A percentile compares a stretch with the other conserved stretches of the same genome.
Evolutionary conservation across 257 asterid genomes (phyloP).

Genomic region (Salvia miltiorrhiza): DNA sequence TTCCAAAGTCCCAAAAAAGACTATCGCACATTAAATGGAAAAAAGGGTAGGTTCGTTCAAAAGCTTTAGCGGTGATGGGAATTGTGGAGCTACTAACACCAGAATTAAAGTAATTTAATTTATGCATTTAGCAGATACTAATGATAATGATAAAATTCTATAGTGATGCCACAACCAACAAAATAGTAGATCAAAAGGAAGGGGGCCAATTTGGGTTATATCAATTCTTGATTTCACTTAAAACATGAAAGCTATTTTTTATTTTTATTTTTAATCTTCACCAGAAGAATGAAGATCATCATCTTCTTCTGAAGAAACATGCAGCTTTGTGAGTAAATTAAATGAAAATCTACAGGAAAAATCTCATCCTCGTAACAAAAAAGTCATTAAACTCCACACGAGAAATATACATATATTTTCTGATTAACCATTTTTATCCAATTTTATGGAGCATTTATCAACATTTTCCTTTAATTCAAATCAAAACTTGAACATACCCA

Average conservation of each 20-base stretch:
- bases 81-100: background rate
- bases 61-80: background rate
- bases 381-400: background rate
- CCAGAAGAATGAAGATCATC: background rate
- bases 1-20: constrained; percentile 23
- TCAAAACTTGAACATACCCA: constrained; percentile 9
- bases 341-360: background rate
- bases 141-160: background rate
- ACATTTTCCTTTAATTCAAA: background rate
- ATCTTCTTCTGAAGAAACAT: background rate
- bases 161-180: background rate
- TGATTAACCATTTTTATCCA: background rate
- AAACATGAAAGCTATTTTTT: background rate
- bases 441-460: background rate
- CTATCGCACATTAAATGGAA: background rate
- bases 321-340: background rate
- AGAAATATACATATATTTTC: background rate
- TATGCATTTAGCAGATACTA: background rate
- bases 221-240: background rate
- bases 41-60: background rate
- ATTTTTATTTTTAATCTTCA: background rate
- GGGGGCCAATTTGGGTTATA: background rate
- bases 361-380: background rate
- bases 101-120: background rate
- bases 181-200: background rate